A percentile compares a stretch with the other conserved stretches of the same genome.
phyloP scores from a whole-genome alignment of 1,284 basidiomycete species.

The Neonothopanus nambi region DNA sequence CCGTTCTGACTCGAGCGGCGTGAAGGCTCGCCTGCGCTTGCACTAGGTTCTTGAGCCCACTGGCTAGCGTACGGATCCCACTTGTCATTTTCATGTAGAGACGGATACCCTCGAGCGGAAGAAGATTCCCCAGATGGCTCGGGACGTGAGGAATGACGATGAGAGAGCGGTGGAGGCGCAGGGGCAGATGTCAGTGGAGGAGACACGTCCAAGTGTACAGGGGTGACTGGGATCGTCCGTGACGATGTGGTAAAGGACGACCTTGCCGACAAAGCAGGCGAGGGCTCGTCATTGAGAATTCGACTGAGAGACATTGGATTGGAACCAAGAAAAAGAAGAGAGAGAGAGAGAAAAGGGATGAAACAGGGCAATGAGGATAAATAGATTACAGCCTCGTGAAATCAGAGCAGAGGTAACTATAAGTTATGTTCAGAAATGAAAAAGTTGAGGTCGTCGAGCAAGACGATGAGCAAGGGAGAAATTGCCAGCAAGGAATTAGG shows the following conservation, averaged over 20 bases:
- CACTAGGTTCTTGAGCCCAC: conserved; percentile 3
- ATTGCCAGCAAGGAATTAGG: background rate
- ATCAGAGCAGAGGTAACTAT: conserved; percentile 4
- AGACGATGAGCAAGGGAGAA: background rate
- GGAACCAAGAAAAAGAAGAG: too few relatives aligned
- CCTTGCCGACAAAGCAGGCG: conserved; percentile 32
- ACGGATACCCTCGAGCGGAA: background rate
- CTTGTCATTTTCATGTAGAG: conserved; percentile 3
- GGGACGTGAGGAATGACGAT: conserved; percentile 10
- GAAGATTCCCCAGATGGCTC: conserved; percentile 1
- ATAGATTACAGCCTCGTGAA: conserved; percentile 17
- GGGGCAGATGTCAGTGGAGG: conserved; percentile 5
- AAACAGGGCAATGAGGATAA: too few relatives aligned
- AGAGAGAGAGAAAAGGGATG: too few relatives aligned
- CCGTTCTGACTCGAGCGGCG: conserved; percentile 1
- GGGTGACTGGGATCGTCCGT: conserved; percentile 1
- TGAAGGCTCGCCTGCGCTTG: background rate
- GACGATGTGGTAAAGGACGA: conserved; percentile 23
- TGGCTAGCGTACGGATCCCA: conserved; percentile 2
- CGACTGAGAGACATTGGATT: conserved; percentile 67
- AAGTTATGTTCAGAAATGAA: background rate
- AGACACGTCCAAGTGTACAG: conserved; percentile 10
- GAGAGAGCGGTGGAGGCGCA: background rate
- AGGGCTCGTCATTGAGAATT: conserved; percentile 72
- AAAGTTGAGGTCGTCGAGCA: background rate